A percentile compares a stretch with the other conserved stretches of the same genome.
Conservation (phyloP, 495 filamentous ascomycete species). For the Penicillium herquei region DNA sequence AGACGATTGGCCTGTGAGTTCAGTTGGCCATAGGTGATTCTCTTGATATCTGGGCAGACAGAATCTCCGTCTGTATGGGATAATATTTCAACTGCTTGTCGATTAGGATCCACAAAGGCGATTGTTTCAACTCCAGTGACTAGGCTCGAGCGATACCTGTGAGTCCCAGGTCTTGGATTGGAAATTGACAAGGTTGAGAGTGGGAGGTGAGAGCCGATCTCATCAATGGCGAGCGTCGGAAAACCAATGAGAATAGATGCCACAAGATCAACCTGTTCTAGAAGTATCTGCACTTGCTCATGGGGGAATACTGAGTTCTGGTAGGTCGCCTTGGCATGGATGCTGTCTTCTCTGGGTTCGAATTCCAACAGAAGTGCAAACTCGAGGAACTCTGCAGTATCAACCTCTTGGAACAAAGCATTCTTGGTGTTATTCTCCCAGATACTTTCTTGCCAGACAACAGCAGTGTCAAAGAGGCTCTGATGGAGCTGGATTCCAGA, state of each 20-base stretch:
- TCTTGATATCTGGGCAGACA: conserved; percentile 24
- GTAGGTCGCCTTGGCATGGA: conserved; percentile 52
- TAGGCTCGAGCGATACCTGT: conserved; percentile 30
- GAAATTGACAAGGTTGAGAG: conserved; percentile 53
- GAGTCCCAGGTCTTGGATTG: conserved; percentile 34
- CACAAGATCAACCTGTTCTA: conserved; percentile 56
- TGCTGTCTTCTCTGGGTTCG: conserved; percentile 47
- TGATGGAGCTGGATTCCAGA: conserved; percentile 46
- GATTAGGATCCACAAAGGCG: conserved; percentile 45
- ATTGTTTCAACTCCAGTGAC: conserved; percentile 53
- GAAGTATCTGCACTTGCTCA: conserved; percentile 51
- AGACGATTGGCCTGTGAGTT: conserved; percentile 62
- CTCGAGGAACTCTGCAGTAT: conserved; percentile 65
- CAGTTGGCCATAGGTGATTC: conserved; percentile 60
- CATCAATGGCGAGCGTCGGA: conserved; percentile 30
- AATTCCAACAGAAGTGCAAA: conserved; percentile 72
- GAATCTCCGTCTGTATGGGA: conserved; percentile 31
- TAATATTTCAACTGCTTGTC: conserved; percentile 61
- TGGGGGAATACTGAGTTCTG: conserved; percentile 45
- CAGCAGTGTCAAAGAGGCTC: conserved; percentile 64
- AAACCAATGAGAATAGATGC: conserved; percentile 44
- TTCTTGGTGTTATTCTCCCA: conserved; percentile 29
- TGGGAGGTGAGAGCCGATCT: conserved; percentile 30
- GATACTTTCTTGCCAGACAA: conserved; percentile 76
- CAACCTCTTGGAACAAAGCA: conserved; percentile 44